Conservation (phyloP, 345 rosid species). For the Salix exigua region DNA sequence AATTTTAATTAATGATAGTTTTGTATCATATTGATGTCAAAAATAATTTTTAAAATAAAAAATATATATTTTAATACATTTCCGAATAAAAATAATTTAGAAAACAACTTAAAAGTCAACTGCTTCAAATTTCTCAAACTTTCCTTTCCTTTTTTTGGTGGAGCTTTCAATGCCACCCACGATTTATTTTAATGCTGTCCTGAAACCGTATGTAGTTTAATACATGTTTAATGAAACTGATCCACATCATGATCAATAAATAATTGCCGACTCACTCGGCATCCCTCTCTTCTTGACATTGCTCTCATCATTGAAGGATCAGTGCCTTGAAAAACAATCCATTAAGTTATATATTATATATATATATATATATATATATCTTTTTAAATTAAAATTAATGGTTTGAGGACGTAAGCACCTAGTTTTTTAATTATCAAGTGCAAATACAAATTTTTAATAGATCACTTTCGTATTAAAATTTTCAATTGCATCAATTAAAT, state of each 20-base stretch:
- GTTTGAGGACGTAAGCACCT: too few relatives aligned
- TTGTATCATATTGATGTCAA: too few relatives aligned
- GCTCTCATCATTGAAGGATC: neutral
- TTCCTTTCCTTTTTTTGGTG: neutral
- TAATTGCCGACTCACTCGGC: constrained; percentile 2
- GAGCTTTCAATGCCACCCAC: neutral
- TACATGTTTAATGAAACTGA: neutral
- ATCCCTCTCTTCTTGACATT: neutral
- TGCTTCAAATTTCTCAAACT: neutral
- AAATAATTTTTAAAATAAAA: too few relatives aligned
- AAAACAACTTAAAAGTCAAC: too few relatives aligned
- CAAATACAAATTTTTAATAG: too few relatives aligned
- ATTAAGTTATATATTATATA: neutral
- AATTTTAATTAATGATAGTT: too few relatives aligned
- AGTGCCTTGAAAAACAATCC: neutral
- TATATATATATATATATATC: neutral
- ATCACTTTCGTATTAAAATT: too few relatives aligned
- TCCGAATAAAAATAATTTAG: too few relatives aligned
- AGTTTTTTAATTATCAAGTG: too few relatives aligned
- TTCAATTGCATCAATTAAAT: neutral
- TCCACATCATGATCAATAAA: neutral
- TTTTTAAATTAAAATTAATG: neutral
- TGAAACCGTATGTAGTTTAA: neutral
- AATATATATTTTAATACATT: too few relatives aligned
- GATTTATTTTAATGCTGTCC: neutral